Percentiles rank a stretch among this genome's conserved stretches.
Conservation (phyloP, 192 early-diverging fungal species). For the Rhizophagus clarus region DNA sequence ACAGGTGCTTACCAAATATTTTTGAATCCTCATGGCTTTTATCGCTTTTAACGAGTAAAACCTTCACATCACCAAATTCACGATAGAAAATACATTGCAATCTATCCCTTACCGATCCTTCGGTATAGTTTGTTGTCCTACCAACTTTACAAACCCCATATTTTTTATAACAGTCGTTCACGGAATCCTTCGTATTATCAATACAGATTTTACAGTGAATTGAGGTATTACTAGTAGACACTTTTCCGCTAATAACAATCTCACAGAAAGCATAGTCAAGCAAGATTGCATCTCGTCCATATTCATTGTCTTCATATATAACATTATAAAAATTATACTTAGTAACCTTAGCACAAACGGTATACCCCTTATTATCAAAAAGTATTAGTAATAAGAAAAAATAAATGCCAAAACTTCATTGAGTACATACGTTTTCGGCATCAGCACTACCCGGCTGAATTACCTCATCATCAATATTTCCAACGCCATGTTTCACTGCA, state of each 20-base stretch:
- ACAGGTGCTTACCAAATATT: neutral
- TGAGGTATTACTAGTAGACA: neutral
- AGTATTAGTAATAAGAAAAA: neutral
- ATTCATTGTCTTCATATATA: neutral
- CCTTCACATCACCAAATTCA: neutral
- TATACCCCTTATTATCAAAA: constrained; percentile 4
- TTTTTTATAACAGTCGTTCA: neutral
- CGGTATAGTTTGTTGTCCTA: neutral
- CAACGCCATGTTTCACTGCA: neutral
- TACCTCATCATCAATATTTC: neutral
- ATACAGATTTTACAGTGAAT: neutral
- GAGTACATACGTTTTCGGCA: neutral
- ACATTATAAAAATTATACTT: neutral
- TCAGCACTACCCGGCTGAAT: neutral
- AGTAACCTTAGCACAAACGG: neutral
- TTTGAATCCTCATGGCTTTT: too few species aligned
- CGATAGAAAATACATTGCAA: neutral
- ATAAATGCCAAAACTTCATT: neutral
- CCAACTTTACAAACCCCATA: neutral
- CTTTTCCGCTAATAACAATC: neutral
- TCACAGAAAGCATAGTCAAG: neutral
- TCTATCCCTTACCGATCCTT: neutral
- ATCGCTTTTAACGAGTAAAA: neutral
- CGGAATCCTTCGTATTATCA: neutral
- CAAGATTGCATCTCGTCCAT: neutral